Base-by-base conservation (phyloP, 768 basidiomycete species). In the Cystofilobasidium capitatum region DNA sequence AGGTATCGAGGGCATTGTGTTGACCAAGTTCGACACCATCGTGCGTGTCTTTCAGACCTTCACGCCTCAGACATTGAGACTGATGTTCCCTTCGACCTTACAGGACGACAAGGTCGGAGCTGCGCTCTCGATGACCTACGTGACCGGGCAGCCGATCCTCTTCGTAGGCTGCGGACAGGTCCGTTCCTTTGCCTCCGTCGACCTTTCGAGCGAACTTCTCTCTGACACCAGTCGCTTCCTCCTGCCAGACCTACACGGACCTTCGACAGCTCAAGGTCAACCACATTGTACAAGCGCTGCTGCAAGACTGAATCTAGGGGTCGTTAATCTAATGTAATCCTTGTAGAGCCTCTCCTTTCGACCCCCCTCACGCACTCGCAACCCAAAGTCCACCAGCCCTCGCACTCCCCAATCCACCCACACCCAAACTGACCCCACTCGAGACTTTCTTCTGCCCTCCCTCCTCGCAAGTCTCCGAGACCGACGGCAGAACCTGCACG, bases 11-110 rank as follows among this genome's bases (percentile, higher is more conserved):
- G 96, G 94, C 31, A 98, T 96, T 88, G 81, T 99, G 51, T 85
- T 99, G 67, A 99, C 96, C 37, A 99, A 99, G 78, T 98, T 96
- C 87, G 96, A 99, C 74, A 98, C 94, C 1, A 96, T 98, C 26
- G 93, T 88, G 65, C 64, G 82, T 76, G 7, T 16, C 3, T 0
- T n/a, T 1, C 20, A 29, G 0, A 20, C 22, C 31, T n/a, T 36
- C 24, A 16, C 44, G 39, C 64, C 61, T 9, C 17, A 1, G 45
- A 47, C 31, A 59, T 59, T 37, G 13, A 51, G 42, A 16, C 33
- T n/a, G 16, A 33, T 47, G 45, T 9, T 36, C 5, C 26, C 33
- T 10, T 9, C 31, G 17, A 7, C 20, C 40, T 47, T 16, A 3
- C 73, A 96, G 93, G 77, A 78, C 70, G 77, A 78, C 63, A 78